Evolutionary conservation across 2,329 filamentous ascomycete species (phyloP).

Genomic region (Fusarium domesticum): DNA sequence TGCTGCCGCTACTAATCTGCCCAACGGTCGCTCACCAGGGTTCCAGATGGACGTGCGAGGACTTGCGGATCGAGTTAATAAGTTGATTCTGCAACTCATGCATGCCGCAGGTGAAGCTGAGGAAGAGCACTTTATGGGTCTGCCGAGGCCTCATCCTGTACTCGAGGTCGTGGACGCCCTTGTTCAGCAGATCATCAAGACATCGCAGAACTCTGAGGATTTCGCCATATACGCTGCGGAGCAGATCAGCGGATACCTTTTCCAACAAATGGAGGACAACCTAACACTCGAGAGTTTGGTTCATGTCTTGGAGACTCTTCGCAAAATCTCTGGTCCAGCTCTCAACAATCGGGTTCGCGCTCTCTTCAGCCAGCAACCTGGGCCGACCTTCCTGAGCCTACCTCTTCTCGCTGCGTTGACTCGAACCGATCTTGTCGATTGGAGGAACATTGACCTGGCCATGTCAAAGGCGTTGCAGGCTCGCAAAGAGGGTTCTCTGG

Average conservation of each 20-base stretch:
- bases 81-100: slow-evolving; percentile 57
- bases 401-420: slow-evolving; percentile 57
- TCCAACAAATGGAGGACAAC: slow-evolving; percentile 52
- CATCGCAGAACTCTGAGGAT: slow-evolving; percentile 59
- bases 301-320: slow-evolving; percentile 58
- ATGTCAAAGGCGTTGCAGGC: slow-evolving; percentile 70
- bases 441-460: slow-evolving; percentile 65
- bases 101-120: slow-evolving; percentile 50
- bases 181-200: slow-evolving; percentile 61
- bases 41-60: slow-evolving; percentile 52
- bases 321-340: slow-evolving; percentile 56
- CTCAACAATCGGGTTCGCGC: slow-evolving; percentile 54
- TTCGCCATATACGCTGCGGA: slow-evolving; percentile 58
- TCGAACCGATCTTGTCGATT: slow-evolving; percentile 60
- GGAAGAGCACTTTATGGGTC: slow-evolving; percentile 58
- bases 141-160: slow-evolving; percentile 57
- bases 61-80: slow-evolving; percentile 54
- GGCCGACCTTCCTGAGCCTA: slow-evolving; percentile 54
- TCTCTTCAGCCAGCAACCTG: slow-evolving; percentile 56
- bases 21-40: slow-evolving; percentile 50
- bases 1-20: slow-evolving; percentile 32
- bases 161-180: slow-evolving; percentile 62
- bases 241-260: slow-evolving; percentile 56
- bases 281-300: slow-evolving; percentile 60
- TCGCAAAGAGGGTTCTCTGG: slow-evolving; percentile 68